A percentile compares a stretch with the other conserved stretches of the same genome.
phyloP scores from a whole-genome alignment of 2,329 filamentous ascomycete species.

The Fonsecaea monophora region DNA sequence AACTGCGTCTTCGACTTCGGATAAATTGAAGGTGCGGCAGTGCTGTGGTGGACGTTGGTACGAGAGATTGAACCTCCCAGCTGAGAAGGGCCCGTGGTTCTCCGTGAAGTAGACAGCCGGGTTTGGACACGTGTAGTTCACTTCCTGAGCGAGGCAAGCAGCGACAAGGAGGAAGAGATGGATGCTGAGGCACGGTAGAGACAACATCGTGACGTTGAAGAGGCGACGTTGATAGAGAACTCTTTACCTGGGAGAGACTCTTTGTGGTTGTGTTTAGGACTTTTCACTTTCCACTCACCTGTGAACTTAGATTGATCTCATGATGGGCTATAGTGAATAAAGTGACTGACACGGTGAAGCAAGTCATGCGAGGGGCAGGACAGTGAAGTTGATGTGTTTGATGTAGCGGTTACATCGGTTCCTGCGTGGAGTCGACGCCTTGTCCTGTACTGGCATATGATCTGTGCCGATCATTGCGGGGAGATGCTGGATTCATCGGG shows the following conservation, averaged over 20 bases:
- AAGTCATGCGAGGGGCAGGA: neutral
- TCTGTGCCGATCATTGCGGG: conserved; percentile 2
- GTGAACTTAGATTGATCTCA: no score
- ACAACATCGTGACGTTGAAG: neutral
- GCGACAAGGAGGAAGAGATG: neutral
- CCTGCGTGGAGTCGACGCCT: conserved; percentile 1
- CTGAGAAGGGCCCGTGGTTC: conserved; percentile 9
- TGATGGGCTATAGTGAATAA: neutral
- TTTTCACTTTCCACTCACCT: neutral
- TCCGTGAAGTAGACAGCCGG: conserved; percentile 4
- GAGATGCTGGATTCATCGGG: no score
- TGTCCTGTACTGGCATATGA: neutral
- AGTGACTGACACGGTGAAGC: conserved; percentile 9
- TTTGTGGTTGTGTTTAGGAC: neutral
- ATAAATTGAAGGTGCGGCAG: conserved; percentile 14
- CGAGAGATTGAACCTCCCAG: conserved; percentile 10
- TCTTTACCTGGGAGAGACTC: neutral
- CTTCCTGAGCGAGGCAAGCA: neutral
- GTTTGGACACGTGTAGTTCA: conserved; percentile 15
- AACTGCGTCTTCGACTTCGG: conserved; percentile 18
- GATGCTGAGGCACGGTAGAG: neutral
- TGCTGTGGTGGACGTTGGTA: conserved; percentile 13
- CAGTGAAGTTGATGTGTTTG: neutral
- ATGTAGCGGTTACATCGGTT: conserved; percentile 4
- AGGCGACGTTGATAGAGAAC: neutral